Evolutionary conservation across 2,329 filamentous ascomycete species (phyloP).

Genomic region (Fusarium praegraminearum): DNA sequence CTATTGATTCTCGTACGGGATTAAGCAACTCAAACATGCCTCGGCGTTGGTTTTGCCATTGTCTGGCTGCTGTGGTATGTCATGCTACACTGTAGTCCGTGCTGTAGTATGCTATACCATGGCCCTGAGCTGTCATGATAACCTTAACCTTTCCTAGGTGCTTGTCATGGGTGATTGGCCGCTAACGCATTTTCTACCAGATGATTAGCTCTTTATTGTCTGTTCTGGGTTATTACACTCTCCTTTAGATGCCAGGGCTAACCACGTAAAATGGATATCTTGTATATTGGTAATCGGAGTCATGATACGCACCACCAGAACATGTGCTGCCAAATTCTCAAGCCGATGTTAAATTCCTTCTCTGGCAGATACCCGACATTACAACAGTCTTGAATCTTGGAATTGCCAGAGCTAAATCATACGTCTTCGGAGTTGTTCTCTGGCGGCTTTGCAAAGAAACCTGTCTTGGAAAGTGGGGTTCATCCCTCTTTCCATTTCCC

Average conservation of each 20-base stretch:
- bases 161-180: slow-evolving; percentile 4
- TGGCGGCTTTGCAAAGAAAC: slow-evolving; percentile 38
- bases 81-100: not conserved
- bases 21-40: not conserved
- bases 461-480: slow-evolving; percentile 41
- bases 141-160: not conserved
- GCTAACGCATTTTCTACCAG: slow-evolving; percentile 13
- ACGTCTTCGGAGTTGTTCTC: slow-evolving; percentile 37
- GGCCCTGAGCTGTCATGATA: slow-evolving; percentile 16
- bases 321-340: slow-evolving; percentile 1
- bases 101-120: not conserved
- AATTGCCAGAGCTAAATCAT: slow-evolving; percentile 34
- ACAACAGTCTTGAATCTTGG: slow-evolving; percentile 15
- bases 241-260: slow-evolving; percentile 14
- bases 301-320: slow-evolving; percentile 17
- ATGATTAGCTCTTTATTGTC: not conserved
- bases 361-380: not conserved
- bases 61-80: not conserved
- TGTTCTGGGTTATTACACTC: slow-evolving; percentile 7
- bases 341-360: slow-evolving; percentile 3
- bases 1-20: not conserved
- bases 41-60: not conserved
- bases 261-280: not conserved
- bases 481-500: slow-evolving; percentile 26
- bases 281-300: slow-evolving; percentile 5